Base-by-base conservation (phyloP, 2,329 filamentous ascomycete genomes). In the Metarhizium album region DNA sequence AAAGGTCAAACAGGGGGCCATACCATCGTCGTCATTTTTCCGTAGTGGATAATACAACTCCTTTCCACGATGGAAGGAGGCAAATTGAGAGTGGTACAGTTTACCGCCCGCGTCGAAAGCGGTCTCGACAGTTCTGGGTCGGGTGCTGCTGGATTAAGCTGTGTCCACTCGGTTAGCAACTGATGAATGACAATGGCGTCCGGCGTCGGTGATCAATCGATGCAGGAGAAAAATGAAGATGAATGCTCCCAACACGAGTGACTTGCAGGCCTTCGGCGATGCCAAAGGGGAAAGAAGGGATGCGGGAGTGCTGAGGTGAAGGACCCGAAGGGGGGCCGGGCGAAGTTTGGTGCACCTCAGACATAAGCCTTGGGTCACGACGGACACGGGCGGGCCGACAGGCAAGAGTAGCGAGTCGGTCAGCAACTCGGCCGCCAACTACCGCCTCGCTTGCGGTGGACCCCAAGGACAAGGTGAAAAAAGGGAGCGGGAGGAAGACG, bases 21-120 rank as follows among this genome's bases (percentile, higher is more conserved):
- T 71, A 76, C 74, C 74, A 76, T 76, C 53, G 74, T 76, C 54
- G 74, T 75, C 74, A 76, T 76, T 38, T 61, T 70, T 60, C 55
- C 57, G 14, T 9, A 49, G 55, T 54, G 52, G 42, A 33, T 46
- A 46, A 46, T 37, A 35, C 40, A 56, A 52, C 55, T 58, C 55
- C 57, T 53, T 60, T 58, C 55, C 56, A 48, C 51, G 42, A 14
- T 45, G 54, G 55, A 59, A 54, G 51, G 47, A 58, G 59, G 50
- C 55, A 51, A 45, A 29, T 16, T 52, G 16, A 35, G 9, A 20
- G 7, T 38, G 20, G 9, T 35, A 35, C 33, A 14, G 27, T 29
- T 29, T n/a, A n/a, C n/a, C n/a, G 27, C 27, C 27, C 7, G 27
- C 7, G 27, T 29, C 11, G 27, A 29, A 9, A 29, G 11, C 7